Percentiles rank a stretch among this genome's conserved stretches.
These are phyloP conservation scores for Teunomyces gatunensis DNA, from an alignment of 805 yeast species.

Conservation along the genomic window DNA sequence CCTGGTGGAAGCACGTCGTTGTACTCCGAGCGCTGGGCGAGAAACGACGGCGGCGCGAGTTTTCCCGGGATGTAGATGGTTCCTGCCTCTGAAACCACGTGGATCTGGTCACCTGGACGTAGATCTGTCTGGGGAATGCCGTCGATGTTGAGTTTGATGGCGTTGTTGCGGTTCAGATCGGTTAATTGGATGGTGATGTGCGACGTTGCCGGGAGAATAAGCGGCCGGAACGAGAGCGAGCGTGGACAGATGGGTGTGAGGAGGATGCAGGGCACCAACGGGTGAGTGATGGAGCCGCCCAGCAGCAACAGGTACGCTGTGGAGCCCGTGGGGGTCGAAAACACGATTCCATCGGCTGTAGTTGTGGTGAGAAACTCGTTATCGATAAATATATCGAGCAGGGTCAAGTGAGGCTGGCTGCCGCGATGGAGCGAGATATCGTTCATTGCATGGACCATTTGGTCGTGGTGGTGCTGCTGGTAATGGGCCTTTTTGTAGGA, in stretches of 20 bases:
- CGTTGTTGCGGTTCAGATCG: constrained; percentile 35
- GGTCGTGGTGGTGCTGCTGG: constrained; percentile 10
- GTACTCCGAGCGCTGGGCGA: constrained; percentile 1
- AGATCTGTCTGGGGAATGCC: constrained; percentile 75
- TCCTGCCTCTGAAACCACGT: constrained; percentile 64
- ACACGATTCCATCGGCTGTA: constrained; percentile 84
- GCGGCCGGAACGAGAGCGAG: constrained; percentile 85
- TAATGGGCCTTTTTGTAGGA: constrained; percentile 8
- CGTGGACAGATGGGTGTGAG: constrained; percentile 92
- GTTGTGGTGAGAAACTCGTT: constrained; percentile 84
- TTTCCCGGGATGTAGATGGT: constrained; percentile 47
- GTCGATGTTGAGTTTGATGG: constrained; percentile 67
- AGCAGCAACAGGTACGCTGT: constrained; percentile 88
- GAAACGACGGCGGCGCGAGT: constrained; percentile 36
- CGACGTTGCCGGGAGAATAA: constrained; percentile 75
- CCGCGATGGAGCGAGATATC: constrained; percentile 89
- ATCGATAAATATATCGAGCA: constrained; percentile 81
- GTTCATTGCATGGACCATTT: constrained; percentile 79
- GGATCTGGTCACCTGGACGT: constrained; percentile 75
- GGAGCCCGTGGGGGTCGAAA: constrained; percentile 92
- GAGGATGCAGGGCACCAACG: constrained; percentile 76
- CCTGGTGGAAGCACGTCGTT: constrained; percentile 6
- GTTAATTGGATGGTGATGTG: constrained; percentile 65
- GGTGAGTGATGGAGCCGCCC: constrained; percentile 93
- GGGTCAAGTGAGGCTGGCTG: constrained; percentile 77